Conservation (phyloP, 2,329 filamentous ascomycete species). For the Talaromyces sp. region DNA sequence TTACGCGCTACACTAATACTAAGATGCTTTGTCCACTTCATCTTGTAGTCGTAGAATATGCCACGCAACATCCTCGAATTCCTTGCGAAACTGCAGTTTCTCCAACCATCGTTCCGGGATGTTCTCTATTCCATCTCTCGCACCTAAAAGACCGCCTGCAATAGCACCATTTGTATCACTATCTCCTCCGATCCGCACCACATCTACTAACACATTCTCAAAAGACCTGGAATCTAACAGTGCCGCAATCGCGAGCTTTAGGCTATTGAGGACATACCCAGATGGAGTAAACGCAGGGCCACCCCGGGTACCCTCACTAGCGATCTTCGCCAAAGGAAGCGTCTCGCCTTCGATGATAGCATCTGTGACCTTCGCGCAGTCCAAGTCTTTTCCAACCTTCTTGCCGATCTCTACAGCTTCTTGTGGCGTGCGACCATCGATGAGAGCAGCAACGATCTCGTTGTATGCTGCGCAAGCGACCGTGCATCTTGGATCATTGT, state of each 20-base stretch:
- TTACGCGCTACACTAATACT: too few species aligned
- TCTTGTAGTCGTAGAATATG: not conserved
- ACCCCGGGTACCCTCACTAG: not conserved
- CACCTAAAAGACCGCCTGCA: constrained; percentile 8
- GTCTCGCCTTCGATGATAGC: constrained; percentile 8
- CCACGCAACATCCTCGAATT: constrained; percentile 30
- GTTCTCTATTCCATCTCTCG: constrained; percentile 1
- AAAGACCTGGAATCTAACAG: constrained; percentile 3
- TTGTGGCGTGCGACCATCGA: not conserved
- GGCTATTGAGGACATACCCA: constrained; percentile 6
- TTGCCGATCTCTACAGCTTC: constrained; percentile 3
- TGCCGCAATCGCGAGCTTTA: constrained; percentile 4
- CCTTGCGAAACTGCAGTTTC: constrained; percentile 1
- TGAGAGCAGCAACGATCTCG: constrained; percentile 1
- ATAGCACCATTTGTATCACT: constrained; percentile 7
- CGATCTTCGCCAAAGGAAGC: not conserved
- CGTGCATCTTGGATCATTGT: constrained; percentile 8
- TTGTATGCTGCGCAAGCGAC: constrained; percentile 11
- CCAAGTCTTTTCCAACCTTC: not conserved
- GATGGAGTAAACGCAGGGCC: not conserved
- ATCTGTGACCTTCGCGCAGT: not conserved
- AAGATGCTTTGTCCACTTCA: too few species aligned
- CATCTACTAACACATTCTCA: constrained; percentile 9
- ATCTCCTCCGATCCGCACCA: constrained; percentile 3
- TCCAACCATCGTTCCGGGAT: constrained; percentile 7